A percentile compares a stretch with the other conserved stretches of the same genome.
These are phyloP conservation scores for Candida qinlingensis DNA, from an alignment of 805 yeast genomes.

Conservation along the genomic window DNA sequence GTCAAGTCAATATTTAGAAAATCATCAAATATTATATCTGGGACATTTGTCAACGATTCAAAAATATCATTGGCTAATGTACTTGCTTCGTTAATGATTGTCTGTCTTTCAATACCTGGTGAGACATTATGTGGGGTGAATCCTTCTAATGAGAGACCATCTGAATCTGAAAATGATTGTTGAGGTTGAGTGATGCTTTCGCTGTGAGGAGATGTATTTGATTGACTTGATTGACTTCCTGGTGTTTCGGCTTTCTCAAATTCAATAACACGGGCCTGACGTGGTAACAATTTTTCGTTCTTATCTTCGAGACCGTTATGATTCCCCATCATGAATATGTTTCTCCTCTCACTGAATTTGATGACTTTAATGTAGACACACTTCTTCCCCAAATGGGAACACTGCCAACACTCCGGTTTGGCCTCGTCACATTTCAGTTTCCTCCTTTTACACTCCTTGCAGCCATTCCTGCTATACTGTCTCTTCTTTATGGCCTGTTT, in stretches of 20 bases:
- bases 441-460: conserved; percentile 40
- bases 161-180: too few species aligned
- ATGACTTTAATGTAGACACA: conserved; percentile 32
- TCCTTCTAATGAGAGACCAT: too few species aligned
- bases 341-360: conserved; percentile 19
- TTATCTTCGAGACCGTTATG: background rate
- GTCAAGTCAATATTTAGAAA: conserved; percentile 15
- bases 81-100: conserved; percentile 20
- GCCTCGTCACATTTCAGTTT: conserved; percentile 31
- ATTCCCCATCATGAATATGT: conserved; percentile 2
- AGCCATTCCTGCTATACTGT: conserved; percentile 40
- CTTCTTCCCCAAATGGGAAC: conserved; percentile 30
- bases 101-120: conserved; percentile 12
- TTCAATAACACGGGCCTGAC: background rate
- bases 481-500: conserved; percentile 27
- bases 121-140: conserved; percentile 5
- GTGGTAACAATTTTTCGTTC: background rate
- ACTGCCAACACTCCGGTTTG: conserved; percentile 34
- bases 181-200: background rate
- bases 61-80: conserved; percentile 20
- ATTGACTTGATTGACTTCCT: background rate
- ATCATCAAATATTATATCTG: conserved; percentile 14
- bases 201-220: background rate
- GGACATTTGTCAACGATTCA: conserved; percentile 13
- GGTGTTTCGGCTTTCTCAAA: background rate